These are phyloP conservation scores for Mallotus nudiflorus DNA, from an alignment of 345 rosid genomes.

Conservation along the genomic window DNA sequence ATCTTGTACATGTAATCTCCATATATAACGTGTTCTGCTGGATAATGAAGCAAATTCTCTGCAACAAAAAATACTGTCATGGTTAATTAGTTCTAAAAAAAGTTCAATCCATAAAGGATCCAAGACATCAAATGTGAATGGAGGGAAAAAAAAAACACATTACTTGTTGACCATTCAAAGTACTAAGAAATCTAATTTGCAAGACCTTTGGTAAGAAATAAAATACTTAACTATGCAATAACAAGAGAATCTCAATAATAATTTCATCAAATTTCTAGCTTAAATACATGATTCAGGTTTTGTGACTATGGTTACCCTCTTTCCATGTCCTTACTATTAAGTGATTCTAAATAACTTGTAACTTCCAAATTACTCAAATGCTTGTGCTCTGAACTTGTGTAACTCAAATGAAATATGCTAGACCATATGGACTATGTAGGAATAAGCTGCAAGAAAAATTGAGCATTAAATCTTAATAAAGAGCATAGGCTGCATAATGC, in stretches of 20 bases:
- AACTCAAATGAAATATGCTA: not conserved
- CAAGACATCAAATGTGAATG: not conserved
- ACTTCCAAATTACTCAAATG: not conserved
- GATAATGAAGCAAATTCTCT: slow-evolving; percentile 85
- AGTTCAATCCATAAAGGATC: not conserved
- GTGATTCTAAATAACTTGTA: not conserved
- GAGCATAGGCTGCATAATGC: not conserved
- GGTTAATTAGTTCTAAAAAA: slow-evolving; percentile 15
- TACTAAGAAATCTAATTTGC: not conserved
- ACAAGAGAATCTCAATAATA: no score
- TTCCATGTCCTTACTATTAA: no score
- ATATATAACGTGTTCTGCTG: slow-evolving; percentile 80
- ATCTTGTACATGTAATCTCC: slow-evolving; percentile 74
- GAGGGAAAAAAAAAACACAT: not conserved
- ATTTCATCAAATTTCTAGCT: no score
- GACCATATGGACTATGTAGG: not conserved
- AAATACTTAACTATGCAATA: not conserved
- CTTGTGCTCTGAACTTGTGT: not conserved
- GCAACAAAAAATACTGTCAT: slow-evolving; percentile 32
- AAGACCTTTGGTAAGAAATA: not conserved
- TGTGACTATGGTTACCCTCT: no score
- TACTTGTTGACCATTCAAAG: not conserved
- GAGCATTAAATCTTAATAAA: not conserved
- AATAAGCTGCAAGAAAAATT: not conserved
- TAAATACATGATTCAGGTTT: no score